phyloP scores from a whole-genome alignment of 2,329 filamentous ascomycete species.

The Fusarium praegraminearum region DNA sequence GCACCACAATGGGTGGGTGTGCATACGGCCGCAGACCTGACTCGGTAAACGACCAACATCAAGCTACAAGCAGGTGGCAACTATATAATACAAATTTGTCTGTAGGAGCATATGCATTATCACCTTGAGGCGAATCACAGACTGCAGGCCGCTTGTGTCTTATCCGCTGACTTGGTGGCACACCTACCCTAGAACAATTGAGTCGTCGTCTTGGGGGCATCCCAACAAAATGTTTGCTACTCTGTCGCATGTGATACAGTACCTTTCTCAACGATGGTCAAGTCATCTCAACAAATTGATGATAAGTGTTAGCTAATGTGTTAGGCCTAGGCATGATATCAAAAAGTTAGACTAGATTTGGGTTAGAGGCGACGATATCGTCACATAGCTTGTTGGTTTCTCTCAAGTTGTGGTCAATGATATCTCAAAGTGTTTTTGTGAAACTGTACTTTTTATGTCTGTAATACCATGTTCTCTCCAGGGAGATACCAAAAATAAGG shows the following conservation, averaged over 20 bases:
- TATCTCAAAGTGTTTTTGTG: neutral
- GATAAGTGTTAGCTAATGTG: neutral
- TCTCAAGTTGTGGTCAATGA: neutral
- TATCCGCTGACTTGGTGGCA: neutral
- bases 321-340: neutral
- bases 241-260: neutral
- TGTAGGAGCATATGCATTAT: neutral
- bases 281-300: slow-evolving; percentile 8
- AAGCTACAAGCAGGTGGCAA: neutral
- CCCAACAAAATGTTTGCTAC: slow-evolving; percentile 21
- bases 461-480: neutral
- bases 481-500: neutral
- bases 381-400: neutral
- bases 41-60: neutral
- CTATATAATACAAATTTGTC: neutral
- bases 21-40: neutral
- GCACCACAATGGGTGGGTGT: neutral
- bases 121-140: neutral
- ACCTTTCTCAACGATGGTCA: slow-evolving; percentile 5
- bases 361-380: neutral
- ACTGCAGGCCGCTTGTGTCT: neutral
- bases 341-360: neutral
- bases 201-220: slow-evolving; percentile 1
- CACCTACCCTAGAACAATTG: neutral
- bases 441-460: neutral